Conservation (phyloP, 2,329 filamentous ascomycete species). For the Ambrosiella xylebori region DNA sequence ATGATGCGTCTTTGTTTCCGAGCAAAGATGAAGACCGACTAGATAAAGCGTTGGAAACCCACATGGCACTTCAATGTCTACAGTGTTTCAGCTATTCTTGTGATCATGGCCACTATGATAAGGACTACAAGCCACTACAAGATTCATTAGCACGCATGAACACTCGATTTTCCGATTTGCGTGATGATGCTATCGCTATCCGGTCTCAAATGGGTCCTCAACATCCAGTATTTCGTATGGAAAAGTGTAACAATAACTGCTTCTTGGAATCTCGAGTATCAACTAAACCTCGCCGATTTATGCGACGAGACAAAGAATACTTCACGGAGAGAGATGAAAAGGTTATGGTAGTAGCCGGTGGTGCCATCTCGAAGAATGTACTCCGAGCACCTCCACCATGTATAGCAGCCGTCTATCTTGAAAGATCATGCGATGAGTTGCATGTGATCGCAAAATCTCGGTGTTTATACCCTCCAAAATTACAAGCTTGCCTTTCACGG, state of each 20-base stretch:
- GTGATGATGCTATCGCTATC: constrained; percentile 1
- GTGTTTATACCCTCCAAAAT: not conserved
- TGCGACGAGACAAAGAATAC: constrained; percentile 1
- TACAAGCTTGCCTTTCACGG: not conserved
- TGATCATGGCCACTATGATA: constrained; percentile 41
- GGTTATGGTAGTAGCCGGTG: constrained; percentile 1
- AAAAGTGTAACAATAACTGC: constrained; percentile 8
- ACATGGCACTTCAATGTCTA: constrained; percentile 38
- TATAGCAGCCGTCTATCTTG: constrained; percentile 9
- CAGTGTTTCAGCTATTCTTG: constrained; percentile 43
- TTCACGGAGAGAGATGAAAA: constrained; percentile 2
- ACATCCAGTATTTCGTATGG: not conserved
- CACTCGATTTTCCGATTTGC: constrained; percentile 3
- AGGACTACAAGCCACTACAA: constrained; percentile 5
- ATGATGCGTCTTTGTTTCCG: constrained; percentile 2
- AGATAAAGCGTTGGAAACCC: constrained; percentile 30
- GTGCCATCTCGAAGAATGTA: constrained; percentile 3
- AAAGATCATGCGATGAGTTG: constrained; percentile 8
- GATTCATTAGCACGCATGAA: constrained; percentile 5
- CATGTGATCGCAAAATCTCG: not conserved
- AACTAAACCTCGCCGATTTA: not conserved
- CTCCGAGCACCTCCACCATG: constrained; percentile 8
- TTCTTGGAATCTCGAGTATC: constrained; percentile 1
- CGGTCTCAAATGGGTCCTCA: constrained; percentile 1
- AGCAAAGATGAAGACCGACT: constrained; percentile 3